Conservation (phyloP, 2,329 filamentous ascomycete species). For the Xylaria sp. region DNA sequence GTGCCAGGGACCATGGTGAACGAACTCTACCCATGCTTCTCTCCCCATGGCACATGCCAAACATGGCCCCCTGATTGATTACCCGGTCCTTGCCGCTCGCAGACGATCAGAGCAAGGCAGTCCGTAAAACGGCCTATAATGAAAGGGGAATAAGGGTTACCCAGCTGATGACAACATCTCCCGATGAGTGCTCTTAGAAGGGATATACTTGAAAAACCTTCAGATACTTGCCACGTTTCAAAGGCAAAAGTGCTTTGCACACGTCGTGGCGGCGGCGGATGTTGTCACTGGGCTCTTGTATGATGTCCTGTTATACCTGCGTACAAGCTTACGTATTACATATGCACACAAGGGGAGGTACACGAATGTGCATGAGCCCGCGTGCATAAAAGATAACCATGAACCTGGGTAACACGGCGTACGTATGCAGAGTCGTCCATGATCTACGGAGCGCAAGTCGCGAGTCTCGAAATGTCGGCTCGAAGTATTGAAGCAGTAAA, state of each 20-base stretch:
- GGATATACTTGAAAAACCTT: background rate
- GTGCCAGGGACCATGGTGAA: background rate
- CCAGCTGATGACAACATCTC: constrained; percentile 18
- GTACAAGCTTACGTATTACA: constrained; percentile 32
- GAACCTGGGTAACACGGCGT: constrained; percentile 9
- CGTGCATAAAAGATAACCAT: constrained; percentile 17
- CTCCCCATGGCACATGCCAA: constrained; percentile 18
- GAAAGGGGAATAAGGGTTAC: background rate
- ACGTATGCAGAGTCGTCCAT: constrained; percentile 13
- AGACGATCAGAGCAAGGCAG: constrained; percentile 28
- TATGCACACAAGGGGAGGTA: constrained; percentile 23
- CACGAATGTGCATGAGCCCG: constrained; percentile 32
- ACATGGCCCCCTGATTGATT: constrained; percentile 10
- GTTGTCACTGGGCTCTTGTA: background rate
- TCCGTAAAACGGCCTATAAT: constrained; percentile 15
- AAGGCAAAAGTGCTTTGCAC: background rate
- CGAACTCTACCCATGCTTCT: background rate
- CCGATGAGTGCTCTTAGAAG: background rate
- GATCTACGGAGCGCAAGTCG: constrained; percentile 27
- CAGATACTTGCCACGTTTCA: constrained; percentile 20
- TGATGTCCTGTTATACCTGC: constrained; percentile 16
- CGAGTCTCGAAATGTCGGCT: constrained; percentile 15
- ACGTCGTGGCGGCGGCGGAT: background rate
- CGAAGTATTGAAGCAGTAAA: constrained; percentile 7
- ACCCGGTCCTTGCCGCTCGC: constrained; percentile 28